Evolutionary conservation across 495 filamentous ascomycete genomes (phyloP).

Genomic region (Penicillium argentinense): DNA sequence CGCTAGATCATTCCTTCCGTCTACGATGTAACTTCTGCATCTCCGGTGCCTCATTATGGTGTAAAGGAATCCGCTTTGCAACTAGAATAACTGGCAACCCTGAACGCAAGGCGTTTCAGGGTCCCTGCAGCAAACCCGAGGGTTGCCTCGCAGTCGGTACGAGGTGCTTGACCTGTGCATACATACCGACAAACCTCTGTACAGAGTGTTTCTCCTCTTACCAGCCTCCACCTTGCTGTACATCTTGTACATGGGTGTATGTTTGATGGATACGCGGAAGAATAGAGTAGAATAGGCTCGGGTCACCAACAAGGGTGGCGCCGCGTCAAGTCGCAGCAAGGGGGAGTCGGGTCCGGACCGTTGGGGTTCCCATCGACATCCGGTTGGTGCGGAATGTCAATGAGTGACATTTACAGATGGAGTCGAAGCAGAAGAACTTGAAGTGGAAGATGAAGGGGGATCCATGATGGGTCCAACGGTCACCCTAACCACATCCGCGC

Average conservation of each 20-base stretch:
- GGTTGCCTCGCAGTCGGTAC: no score
- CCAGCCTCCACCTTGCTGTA: background rate
- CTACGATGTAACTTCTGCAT: no score
- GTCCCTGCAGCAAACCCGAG: no score
- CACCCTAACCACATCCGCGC: slow-evolving; percentile 19
- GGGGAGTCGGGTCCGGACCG: slow-evolving; percentile 3
- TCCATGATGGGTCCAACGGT: slow-evolving; percentile 24
- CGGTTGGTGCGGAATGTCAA: slow-evolving; percentile 9
- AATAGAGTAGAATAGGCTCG: slow-evolving; percentile 7
- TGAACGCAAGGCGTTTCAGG: no score
- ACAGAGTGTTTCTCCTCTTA: background rate
- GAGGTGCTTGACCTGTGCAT: no score
- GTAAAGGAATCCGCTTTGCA: no score
- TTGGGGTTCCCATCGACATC: slow-evolving; percentile 7
- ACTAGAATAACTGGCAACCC: no score
- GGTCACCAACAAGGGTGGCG: slow-evolving; percentile 3
- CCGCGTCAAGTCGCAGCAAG: slow-evolving; percentile 5
- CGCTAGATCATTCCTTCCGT: no score
- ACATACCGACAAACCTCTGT: no score
- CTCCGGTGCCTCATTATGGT: no score
- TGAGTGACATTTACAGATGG: background rate
- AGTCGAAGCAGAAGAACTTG: background rate
- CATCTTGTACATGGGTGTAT: background rate
- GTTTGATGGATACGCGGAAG: no score
- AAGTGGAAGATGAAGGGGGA: background rate